These are phyloP conservation scores for Pseudogymnoascus sp. DNA, from an alignment of 2,329 filamentous ascomycete genomes.

Conservation along the genomic window DNA sequence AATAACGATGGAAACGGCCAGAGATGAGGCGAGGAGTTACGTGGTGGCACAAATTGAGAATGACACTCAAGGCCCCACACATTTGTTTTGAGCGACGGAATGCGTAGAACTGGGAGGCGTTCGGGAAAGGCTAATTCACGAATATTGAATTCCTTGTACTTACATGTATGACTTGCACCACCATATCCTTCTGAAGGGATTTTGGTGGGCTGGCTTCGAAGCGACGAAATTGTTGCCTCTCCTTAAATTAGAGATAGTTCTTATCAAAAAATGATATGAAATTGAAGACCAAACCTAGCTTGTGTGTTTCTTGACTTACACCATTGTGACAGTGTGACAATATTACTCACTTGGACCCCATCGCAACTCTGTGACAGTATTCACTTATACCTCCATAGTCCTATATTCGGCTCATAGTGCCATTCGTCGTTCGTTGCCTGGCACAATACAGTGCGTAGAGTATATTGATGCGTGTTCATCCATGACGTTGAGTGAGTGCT, in stretches of 20 bases:
- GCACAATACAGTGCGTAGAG: background rate
- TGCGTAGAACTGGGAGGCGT: conserved; percentile 9
- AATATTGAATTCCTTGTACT: conserved; percentile 10
- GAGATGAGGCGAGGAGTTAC: background rate
- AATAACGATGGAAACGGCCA: conserved; percentile 5
- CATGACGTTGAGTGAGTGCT: background rate
- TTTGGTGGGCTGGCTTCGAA: background rate
- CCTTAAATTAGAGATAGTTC: conserved; percentile 1
- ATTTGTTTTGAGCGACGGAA: conserved; percentile 3
- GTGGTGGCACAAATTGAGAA: background rate
- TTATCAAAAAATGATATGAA: conserved; percentile 4
- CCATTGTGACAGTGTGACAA: background rate
- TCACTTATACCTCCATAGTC: background rate
- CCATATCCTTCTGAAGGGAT: background rate
- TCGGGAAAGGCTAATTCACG: conserved; percentile 9
- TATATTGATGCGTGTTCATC: background rate
- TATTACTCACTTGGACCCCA: background rate
- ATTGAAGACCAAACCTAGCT: background rate
- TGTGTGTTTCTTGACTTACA: background rate
- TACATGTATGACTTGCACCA: conserved; percentile 1
- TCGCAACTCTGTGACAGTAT: background rate
- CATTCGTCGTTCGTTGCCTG: background rate
- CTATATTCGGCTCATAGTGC: background rate
- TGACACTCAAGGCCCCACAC: background rate
- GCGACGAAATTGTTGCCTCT: background rate